Base-by-base conservation (phyloP, 1,139 yeast species). In the Pneumocystis sp. region DNA sequence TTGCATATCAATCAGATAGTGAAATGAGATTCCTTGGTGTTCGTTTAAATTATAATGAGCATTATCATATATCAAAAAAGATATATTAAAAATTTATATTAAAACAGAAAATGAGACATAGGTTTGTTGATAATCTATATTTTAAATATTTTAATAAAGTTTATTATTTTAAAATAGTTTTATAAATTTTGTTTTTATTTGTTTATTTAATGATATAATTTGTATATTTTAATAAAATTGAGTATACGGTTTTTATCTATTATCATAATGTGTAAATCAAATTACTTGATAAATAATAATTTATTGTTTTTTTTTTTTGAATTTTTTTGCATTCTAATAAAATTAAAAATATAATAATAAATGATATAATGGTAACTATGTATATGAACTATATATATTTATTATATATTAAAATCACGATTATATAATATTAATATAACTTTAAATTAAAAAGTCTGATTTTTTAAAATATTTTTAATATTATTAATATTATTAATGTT, bases 1-100 rank as follows among this genome's bases (percentile, higher is more conserved):
- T 76, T 59, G 69, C 73, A 17, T 65, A 69, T 21, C 74, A 74
- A 63, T 71, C 70, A 31, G 76, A 76, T 62, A 69, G 71, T 42
- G 78, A 76, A 65, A 75, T 76, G 75, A 67, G 76, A 64, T 75
- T 76, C 63, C 67, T 76, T 57, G 77, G 76, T 0, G 75, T 75
- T 7, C 72, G 79, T 44, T 70, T 76, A 61, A 76, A 76, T 65
- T 76, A 75, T 64, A 76, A 76, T 66, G 75, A 73, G 59, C 75
- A 72, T 66, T 76, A 76, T 56, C 57, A 50, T 25, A 29, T 25
- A 50, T 25, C 34, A 50, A 50, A 50, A 29, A 40, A 12, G 21
- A 25, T 12, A 25, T 50, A 50, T 50, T 50, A 50, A 12, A 25
- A 29, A 17, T 29, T 25, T 50, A 25, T 21, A 25, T 4, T n/a